Evolutionary conservation across 768 basidiomycete genomes (phyloP).

Genomic region (Fistulinella prunicolor): DNA sequence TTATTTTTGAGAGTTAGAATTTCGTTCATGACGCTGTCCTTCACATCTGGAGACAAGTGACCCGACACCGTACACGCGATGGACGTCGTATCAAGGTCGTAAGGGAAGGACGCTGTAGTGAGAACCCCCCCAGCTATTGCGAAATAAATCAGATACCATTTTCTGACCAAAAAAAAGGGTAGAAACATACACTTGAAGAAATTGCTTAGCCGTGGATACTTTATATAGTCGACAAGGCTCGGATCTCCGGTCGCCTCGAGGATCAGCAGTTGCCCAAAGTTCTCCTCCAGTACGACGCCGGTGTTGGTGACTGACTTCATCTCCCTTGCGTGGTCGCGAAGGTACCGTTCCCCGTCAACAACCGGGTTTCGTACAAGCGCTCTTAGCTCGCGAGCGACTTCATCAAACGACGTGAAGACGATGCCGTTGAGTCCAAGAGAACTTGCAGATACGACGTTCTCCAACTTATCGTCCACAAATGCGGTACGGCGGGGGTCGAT

Average conservation of each 20-base stretch:
- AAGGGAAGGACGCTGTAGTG: conserved; percentile 12
- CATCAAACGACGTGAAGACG: conserved; percentile 16
- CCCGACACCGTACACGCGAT: conserved; percentile 18
- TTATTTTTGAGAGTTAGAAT: conserved; percentile 13
- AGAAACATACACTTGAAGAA: conserved; percentile 16
- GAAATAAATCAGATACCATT: background rate
- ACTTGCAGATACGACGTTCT: conserved; percentile 18
- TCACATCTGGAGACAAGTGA: conserved; percentile 9
- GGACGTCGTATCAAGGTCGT: conserved; percentile 20
- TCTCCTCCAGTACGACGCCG: conserved; percentile 17
- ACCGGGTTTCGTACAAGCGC: conserved; percentile 15
- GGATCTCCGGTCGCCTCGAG: conserved; percentile 16
- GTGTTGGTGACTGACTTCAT: conserved; percentile 18
- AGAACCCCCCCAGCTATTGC: conserved; percentile 6
- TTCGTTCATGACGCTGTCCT: conserved; percentile 23
- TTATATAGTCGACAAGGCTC: conserved; percentile 18
- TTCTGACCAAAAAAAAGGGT: background rate
- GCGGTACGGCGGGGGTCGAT: conserved; percentile 18
- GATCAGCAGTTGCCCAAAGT: conserved; percentile 20
- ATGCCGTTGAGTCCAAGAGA: conserved; percentile 22
- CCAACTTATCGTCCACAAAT: conserved; percentile 24
- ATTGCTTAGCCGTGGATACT: conserved; percentile 19
- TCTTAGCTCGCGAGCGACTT: conserved; percentile 14
- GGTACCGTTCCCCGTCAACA: conserved; percentile 13
- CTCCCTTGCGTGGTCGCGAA: conserved; percentile 10